These are phyloP conservation scores for Pestalotiopsis sp. DNA, from an alignment of 2,329 filamentous ascomycete genomes.

Conservation along the genomic window DNA sequence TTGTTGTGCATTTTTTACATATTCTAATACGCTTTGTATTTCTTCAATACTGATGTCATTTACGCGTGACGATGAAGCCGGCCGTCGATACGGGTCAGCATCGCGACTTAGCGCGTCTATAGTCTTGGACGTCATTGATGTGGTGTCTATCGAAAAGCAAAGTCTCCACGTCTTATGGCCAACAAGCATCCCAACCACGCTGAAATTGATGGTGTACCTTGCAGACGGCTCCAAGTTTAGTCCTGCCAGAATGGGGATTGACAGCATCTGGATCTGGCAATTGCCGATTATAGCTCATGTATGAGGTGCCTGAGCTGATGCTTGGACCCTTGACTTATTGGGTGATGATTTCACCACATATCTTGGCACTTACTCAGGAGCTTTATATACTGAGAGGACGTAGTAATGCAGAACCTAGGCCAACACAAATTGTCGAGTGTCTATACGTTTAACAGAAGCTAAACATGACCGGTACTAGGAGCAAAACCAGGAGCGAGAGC, in stretches of 20 bases:
- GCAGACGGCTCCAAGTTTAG: not conserved
- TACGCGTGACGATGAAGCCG: not conserved
- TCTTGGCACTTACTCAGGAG: not conserved
- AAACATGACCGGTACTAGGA: not conserved
- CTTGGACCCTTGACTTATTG: not conserved
- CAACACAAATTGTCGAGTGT: not conserved
- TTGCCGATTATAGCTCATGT: not conserved
- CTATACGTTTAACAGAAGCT: not conserved
- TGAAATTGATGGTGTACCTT: not conserved
- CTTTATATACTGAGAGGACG: not conserved
- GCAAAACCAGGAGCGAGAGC: not conserved
- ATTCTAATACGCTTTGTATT: not conserved
- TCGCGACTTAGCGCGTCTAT: constrained; percentile 2
- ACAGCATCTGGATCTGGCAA: not conserved
- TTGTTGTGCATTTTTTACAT: not conserved
- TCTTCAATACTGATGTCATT: not conserved
- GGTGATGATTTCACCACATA: not conserved
- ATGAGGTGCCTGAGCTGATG: no score
- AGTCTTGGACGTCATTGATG: constrained; percentile 1
- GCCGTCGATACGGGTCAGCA: not conserved
- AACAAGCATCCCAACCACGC: not conserved
- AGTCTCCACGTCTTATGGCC: not conserved
- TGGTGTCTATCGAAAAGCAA: not conserved
- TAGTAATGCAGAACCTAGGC: not conserved
- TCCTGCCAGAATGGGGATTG: not conserved